A percentile compares a stretch with the other conserved stretches of the same genome.
These are phyloP conservation scores for Galerina sulciceps DNA, from an alignment of 768 basidiomycete genomes.

Conservation along the genomic window DNA sequence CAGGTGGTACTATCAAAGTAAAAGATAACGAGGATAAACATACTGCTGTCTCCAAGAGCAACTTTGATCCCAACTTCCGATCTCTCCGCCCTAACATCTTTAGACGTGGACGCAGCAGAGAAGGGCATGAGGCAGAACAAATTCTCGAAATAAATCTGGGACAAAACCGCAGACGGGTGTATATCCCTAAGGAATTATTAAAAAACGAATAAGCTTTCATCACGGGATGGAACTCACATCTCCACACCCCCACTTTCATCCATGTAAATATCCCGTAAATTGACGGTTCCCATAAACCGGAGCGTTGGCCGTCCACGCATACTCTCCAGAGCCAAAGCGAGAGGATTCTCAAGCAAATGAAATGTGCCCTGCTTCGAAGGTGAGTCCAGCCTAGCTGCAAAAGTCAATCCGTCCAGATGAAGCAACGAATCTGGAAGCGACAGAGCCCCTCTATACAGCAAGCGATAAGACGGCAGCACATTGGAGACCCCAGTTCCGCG, in stretches of 20 bases:
- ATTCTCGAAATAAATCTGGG: conserved; percentile 73
- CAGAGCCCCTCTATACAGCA: conserved; percentile 77
- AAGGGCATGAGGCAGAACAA: conserved; percentile 58
- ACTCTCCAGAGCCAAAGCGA: conserved; percentile 76
- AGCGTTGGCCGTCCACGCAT: conserved; percentile 77
- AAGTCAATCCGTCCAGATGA: conserved; percentile 74
- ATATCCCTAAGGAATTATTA: conserved; percentile 54
- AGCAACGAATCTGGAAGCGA: conserved; percentile 76
- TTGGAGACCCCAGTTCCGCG: background rate
- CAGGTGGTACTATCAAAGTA: background rate
- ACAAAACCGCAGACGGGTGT: conserved; percentile 65
- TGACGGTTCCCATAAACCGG: conserved; percentile 57
- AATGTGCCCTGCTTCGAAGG: conserved; percentile 35
- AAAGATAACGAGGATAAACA: conserved; percentile 16
- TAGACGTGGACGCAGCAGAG: conserved; percentile 27
- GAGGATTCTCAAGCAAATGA: conserved; percentile 62
- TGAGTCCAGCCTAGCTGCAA: conserved; percentile 54
- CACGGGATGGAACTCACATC: conserved; percentile 28
- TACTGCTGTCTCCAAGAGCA: conserved; percentile 72
- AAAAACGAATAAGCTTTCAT: background rate
- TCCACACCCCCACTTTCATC: conserved; percentile 59
- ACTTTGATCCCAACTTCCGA: conserved; percentile 67
- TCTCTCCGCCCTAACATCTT: conserved; percentile 17
- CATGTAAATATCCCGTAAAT: conserved; percentile 58
- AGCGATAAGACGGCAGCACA: conserved; percentile 38